Base-by-base conservation (phyloP, 139 green algal genomes). In the Desmodesmus armatus region DNA sequence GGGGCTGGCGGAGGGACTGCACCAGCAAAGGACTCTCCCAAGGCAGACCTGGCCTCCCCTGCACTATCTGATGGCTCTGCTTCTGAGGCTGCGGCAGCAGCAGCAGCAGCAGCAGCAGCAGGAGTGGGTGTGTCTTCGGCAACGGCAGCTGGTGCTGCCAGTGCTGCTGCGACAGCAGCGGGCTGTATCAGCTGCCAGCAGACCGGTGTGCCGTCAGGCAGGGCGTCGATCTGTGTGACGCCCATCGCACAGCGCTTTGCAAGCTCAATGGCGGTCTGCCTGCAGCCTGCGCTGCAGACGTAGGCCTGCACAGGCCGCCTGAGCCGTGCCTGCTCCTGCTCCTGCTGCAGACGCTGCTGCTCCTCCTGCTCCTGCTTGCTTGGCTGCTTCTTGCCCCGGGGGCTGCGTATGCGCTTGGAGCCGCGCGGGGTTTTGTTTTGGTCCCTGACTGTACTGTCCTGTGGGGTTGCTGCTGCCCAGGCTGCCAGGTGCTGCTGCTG, bases 131-230 rank as follows among this genome's bases (percentile, higher is more conserved):
- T 39, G 29, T 65, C 41, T 49, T 62, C 78, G 66, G 78, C 78
- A 69, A 63, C 78, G 1, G 77, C 63, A 53, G 78, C 78, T 51
- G 78, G n/a, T n/a, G n/a, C n/a, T 40, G 67, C 60, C 33, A 75
- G 62, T 49, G 78, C 78, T 77, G 78, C 78, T 77, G 78, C 78
- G 1, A 84, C 63, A 53, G 78, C 78, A 40, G 78, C 78, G 40
- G 78, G 78, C 5, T 76, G 63, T 23, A 84, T 76, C 25, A 84
- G 78, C 63, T 84, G 78, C 78, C 78, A 84, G 15, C 39, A 84
- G 7, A 84, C 40, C 27, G 78, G 78, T 11, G 63, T 77, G 43
- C 78, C 78, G 37, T 84, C 78, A 15, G 78, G 27, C 27, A 84
- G 31, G 23, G 62, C 78, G 63, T 84, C 78, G 7, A 84, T 17